phyloP scores from a whole-genome alignment of 352 stramenopile species.

The Blastocystis sp. region DNA sequence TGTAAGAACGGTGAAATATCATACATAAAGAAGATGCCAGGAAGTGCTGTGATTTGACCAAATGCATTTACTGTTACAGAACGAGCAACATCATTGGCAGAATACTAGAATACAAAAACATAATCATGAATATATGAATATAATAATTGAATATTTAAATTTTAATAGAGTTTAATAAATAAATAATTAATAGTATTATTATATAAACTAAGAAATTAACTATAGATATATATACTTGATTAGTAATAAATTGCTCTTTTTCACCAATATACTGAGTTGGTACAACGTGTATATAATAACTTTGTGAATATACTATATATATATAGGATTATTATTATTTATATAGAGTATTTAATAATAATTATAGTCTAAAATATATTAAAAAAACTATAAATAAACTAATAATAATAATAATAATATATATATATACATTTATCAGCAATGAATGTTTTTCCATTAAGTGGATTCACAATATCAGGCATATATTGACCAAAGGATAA shows the following conservation, averaged over 20 bases:
- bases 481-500: constrained; percentile 37
- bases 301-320: not conserved
- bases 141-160: too few species aligned
- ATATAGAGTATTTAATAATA: constrained; percentile 21
- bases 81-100: constrained; percentile 20
- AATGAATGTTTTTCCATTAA: constrained; percentile 13
- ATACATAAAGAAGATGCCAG: constrained; percentile 70
- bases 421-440: not conserved
- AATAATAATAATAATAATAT: too few species aligned
- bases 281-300: not conserved
- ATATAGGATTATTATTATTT: not conserved
- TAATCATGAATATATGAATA: too few species aligned
- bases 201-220: too few species aligned
- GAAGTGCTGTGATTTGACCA: constrained; percentile 44
- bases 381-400: constrained; percentile 37
- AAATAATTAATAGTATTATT: too few species aligned
- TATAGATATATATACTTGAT: too few species aligned
- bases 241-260: too few species aligned
- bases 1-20: constrained; percentile 69
- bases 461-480: constrained; percentile 15
- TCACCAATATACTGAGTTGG: not conserved
- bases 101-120: too few species aligned
- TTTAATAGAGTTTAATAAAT: too few species aligned
- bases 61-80: constrained; percentile 30
- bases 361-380: constrained; percentile 28